These are phyloP conservation scores for Xylariomycetidae sp. DNA, from an alignment of 2,329 filamentous ascomycete species.

Conservation along the genomic window DNA sequence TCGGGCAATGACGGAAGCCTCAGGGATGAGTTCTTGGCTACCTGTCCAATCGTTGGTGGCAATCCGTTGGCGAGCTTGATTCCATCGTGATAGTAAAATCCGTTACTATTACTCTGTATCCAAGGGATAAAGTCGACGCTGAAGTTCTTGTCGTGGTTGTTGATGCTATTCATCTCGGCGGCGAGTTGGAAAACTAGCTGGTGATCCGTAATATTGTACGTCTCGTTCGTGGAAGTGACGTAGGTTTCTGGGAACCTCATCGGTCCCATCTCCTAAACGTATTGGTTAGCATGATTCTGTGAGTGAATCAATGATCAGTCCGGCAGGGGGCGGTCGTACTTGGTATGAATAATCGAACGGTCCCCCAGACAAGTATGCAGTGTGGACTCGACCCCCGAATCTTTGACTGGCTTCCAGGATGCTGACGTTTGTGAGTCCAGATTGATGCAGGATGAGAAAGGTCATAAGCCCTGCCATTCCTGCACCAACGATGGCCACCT, in stretches of 20 bases:
- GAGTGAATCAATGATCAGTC: too few species aligned
- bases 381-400: conserved; percentile 61
- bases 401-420: conserved; percentile 58
- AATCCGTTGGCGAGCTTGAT: conserved; percentile 45
- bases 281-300: too few species aligned
- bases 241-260: conserved; percentile 58
- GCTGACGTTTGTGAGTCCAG: conserved; percentile 55
- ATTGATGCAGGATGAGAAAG: conserved; percentile 42
- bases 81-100: conserved; percentile 44
- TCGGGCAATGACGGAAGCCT: conserved; percentile 26
- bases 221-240: conserved; percentile 50
- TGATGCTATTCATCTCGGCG: conserved; percentile 54
- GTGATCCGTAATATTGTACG: conserved; percentile 56
- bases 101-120: conserved; percentile 53
- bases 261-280: conserved; percentile 62
- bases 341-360: conserved; percentile 63
- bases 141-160: conserved; percentile 42
- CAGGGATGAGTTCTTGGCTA: conserved; percentile 39
- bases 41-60: conserved; percentile 47
- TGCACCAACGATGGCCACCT: conserved; percentile 59
- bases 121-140: conserved; percentile 59
- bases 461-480: conserved; percentile 64
- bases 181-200: conserved; percentile 61
- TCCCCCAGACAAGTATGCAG: conserved; percentile 54
- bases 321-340: too few species aligned